Evolutionary conservation across 1,284 basidiomycete genomes (phyloP).

Genomic region (Trichosporon sp.): DNA sequence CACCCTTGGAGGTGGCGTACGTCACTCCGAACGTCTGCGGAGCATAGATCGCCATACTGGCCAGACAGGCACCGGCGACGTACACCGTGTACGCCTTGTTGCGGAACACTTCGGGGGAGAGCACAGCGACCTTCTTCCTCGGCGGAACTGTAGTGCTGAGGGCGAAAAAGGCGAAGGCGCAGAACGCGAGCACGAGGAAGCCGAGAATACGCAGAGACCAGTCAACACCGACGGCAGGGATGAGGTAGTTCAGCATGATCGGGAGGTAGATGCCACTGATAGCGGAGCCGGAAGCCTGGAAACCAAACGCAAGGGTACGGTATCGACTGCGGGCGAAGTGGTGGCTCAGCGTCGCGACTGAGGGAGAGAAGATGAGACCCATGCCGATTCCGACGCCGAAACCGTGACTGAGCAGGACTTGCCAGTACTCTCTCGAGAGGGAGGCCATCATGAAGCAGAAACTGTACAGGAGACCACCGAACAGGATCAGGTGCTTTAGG

Average conservation of each 20-base stretch:
- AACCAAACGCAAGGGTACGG: conserved; percentile 46
- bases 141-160: conserved; percentile 46
- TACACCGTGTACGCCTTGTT: conserved; percentile 40
- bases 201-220: conserved; percentile 47
- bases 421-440: conserved; percentile 65
- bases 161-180: conserved; percentile 35
- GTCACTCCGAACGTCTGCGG: conserved; percentile 45
- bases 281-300: conserved; percentile 43
- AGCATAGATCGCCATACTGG: conserved; percentile 40
- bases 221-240: conserved; percentile 59
- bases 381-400: conserved; percentile 41
- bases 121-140: conserved; percentile 44
- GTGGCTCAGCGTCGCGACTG: conserved; percentile 60
- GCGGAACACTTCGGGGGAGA: conserved; percentile 40
- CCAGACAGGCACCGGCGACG: conserved; percentile 35
- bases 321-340: conserved; percentile 58
- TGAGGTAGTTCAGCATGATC: conserved; percentile 59
- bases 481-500: conserved; percentile 59
- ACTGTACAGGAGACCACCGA: conserved; percentile 60
- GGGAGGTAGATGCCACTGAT: conserved; percentile 60
- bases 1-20: conserved; percentile 38
- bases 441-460: conserved; percentile 63
- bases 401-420: conserved; percentile 48
- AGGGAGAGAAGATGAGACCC: conserved; percentile 62
- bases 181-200: conserved; percentile 40